A percentile compares a stretch with the other conserved stretches of the same genome.
Conservation (phyloP, 108 stramenopile species). For the Cyclotella baltica region DNA sequence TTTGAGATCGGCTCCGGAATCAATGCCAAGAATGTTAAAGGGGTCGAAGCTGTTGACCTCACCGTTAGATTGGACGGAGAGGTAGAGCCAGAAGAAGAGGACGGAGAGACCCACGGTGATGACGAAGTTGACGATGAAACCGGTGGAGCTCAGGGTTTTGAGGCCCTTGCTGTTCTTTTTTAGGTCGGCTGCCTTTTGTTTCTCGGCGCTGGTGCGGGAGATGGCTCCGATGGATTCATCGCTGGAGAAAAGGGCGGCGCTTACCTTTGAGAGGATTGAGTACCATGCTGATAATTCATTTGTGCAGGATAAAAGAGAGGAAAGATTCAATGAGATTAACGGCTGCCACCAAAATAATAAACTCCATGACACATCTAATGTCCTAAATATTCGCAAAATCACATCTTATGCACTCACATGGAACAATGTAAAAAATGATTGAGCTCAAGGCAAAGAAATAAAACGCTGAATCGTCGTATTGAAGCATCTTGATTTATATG, state of each 20-base stretch:
- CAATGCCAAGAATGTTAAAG: constrained; percentile 87
- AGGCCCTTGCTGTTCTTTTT: constrained; percentile 80
- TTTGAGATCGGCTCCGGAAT: constrained; percentile 75
- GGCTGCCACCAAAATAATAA: constrained; percentile 8
- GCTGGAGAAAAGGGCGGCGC: constrained; percentile 65
- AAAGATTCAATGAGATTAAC: no score
- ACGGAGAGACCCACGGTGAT: constrained; percentile 69
- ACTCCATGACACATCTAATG: neutral
- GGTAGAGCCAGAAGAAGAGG: constrained; percentile 71
- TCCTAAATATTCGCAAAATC: neutral
- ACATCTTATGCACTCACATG: constrained; percentile 68
- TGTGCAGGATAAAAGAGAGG: neutral
- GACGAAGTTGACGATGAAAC: constrained; percentile 76
- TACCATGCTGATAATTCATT: constrained; percentile 76
- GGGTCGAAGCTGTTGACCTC: constrained; percentile 96
- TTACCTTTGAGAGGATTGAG: constrained; percentile 63
- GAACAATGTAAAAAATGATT: constrained; percentile 88
- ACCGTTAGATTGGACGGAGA: constrained; percentile 76
- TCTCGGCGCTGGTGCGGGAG: constrained; percentile 85
- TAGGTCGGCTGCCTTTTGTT: constrained; percentile 82
- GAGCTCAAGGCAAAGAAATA: constrained; percentile 92
- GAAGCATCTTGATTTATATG: constrained; percentile 65
- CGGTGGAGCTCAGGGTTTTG: constrained; percentile 60
- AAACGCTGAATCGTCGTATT: constrained; percentile 95
- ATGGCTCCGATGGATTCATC: constrained; percentile 87